phyloP scores from a whole-genome alignment of 305 asterid species.

The Fraxinus velutina region DNA sequence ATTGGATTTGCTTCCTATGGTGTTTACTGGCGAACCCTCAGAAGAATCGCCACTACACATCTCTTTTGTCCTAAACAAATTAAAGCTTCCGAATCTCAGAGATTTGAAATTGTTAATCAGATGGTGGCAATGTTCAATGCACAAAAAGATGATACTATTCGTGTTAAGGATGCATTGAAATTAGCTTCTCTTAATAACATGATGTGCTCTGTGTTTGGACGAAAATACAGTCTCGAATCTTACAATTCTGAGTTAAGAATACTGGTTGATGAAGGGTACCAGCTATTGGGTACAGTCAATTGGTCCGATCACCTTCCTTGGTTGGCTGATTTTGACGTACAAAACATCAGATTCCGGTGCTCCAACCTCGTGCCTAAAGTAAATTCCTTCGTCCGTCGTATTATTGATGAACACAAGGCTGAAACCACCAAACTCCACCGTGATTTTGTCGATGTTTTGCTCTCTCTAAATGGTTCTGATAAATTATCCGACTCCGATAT shows the following conservation, averaged over 20 bases:
- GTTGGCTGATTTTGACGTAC: constrained; percentile 59
- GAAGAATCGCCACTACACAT: constrained; percentile 59
- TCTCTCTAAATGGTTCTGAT: constrained; percentile 47
- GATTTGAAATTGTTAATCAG: constrained; percentile 43
- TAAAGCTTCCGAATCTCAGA: constrained; percentile 43
- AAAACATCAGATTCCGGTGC: constrained; percentile 58
- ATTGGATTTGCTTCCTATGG: constrained; percentile 89
- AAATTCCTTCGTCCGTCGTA: constrained; percentile 49
- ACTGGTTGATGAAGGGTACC: constrained; percentile 66
- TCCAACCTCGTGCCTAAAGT: constrained; percentile 62
- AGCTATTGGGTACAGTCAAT: constrained; percentile 51
- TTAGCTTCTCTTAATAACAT: constrained; percentile 66
- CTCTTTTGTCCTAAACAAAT: constrained; percentile 67
- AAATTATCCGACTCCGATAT: constrained; percentile 65
- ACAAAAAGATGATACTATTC: constrained; percentile 11
- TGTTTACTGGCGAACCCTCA: constrained; percentile 64
- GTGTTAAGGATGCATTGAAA: constrained; percentile 53
- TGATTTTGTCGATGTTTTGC: constrained; percentile 63
- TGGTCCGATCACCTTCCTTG: constrained; percentile 75
- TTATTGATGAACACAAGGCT: constrained; percentile 44
- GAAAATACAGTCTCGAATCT: constrained; percentile 30
- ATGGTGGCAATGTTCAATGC: constrained; percentile 29
- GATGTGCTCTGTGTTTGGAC: constrained; percentile 76
- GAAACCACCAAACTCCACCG: not conserved
- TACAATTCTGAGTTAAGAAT: constrained; percentile 34